phyloP scores from a whole-genome alignment of 2,329 filamentous ascomycete species.

The Apiospora koreana region DNA sequence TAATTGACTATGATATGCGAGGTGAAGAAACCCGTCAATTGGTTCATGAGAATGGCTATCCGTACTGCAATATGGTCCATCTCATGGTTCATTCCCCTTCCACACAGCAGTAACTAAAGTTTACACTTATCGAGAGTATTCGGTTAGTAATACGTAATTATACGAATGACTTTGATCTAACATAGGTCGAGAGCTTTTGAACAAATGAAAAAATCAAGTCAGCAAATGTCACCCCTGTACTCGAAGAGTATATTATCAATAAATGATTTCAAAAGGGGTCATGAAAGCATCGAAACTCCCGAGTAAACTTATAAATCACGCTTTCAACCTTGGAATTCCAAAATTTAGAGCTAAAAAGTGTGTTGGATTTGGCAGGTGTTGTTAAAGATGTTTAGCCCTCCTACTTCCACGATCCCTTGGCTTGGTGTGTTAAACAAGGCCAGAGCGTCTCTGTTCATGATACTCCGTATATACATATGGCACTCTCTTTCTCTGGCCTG shows the following conservation, averaged over 20 bases:
- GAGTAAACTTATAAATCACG: background rate
- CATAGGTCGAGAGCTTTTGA: no score
- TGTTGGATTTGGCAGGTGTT: background rate
- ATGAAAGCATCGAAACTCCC: background rate
- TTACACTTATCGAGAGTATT: background rate
- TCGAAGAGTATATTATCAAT: background rate
- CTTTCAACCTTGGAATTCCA: background rate
- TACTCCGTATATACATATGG: no score
- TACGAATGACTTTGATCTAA: no score
- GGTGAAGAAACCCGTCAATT: background rate
- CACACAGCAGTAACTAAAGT: background rate
- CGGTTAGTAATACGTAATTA: no score
- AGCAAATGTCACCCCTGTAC: background rate
- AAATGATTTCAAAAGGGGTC: no score
- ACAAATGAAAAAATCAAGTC: no score
- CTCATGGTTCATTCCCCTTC: background rate
- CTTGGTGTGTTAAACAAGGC: background rate
- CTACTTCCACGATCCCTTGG: background rate
- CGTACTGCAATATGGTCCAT: background rate
- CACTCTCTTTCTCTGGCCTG: background rate
- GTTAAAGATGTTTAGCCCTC: background rate
- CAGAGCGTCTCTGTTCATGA: background rate
- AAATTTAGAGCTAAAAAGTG: background rate
- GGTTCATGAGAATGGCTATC: background rate
- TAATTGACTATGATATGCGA: no score